These are phyloP conservation scores for Schwanniomyces sp. DNA, from an alignment of 805 yeast species.

Conservation along the genomic window DNA sequence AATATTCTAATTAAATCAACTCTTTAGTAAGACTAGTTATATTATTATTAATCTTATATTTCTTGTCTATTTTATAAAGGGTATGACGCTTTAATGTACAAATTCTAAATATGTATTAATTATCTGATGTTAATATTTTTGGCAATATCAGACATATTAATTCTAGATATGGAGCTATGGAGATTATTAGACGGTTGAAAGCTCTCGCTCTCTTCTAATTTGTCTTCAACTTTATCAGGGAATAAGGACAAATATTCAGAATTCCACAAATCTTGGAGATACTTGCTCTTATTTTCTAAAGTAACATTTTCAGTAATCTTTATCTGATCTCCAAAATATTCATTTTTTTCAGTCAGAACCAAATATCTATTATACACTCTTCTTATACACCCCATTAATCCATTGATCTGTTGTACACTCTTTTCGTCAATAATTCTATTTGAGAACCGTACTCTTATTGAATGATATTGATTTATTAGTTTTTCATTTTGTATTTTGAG, in stretches of 20 bases:
- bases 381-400: conserved; percentile 28
- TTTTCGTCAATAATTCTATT: conserved; percentile 4
- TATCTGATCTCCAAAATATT: neutral
- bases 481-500: conserved; percentile 38
- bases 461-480: conserved; percentile 34
- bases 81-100: too few species aligned
- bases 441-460: conserved; percentile 34
- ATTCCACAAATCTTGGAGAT: conserved; percentile 12
- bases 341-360: neutral
- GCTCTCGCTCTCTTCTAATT: neutral
- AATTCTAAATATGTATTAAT: too few species aligned
- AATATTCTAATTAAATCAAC: too few species aligned
- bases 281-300: conserved; percentile 8
- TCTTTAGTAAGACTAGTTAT: too few species aligned
- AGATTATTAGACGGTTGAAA: too few species aligned
- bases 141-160: conserved; percentile 9
- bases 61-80: too few species aligned
- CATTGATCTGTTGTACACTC: conserved; percentile 16
- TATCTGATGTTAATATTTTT: conserved; percentile 2
- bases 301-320: neutral
- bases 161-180: neutral
- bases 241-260: conserved; percentile 6
- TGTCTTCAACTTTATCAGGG: neutral
- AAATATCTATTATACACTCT: conserved; percentile 6
- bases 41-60: too few species aligned